Evolutionary conservation across 345 rosid species (phyloP).

Genomic region (Salix exigua): DNA sequence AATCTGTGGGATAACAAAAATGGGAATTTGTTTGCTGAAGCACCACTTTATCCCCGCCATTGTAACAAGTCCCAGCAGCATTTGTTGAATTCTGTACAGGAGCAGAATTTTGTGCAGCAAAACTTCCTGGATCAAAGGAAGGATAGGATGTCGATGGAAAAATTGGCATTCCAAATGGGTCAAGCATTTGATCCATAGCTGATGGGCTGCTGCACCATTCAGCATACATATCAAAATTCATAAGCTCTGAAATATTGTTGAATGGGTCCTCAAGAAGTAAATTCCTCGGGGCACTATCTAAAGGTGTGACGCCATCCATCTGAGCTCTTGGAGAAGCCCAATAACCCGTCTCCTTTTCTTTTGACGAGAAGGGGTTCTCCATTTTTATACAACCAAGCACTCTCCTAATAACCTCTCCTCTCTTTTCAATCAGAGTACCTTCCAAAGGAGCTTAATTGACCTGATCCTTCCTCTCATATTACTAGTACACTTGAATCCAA

Average conservation of each 20-base stretch:
- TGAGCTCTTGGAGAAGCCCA: constrained; percentile 44
- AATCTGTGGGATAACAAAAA: constrained; percentile 23
- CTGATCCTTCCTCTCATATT: neutral
- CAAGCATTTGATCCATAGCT: constrained; percentile 42
- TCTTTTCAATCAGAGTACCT: neutral
- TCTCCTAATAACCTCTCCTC: neutral
- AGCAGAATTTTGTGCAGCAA: constrained; percentile 30
- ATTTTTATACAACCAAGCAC: constrained; percentile 24
- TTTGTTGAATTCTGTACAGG: constrained; percentile 22
- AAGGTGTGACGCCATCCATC: constrained; percentile 30
- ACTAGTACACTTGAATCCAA: constrained; percentile 1
- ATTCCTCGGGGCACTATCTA: constrained; percentile 29
- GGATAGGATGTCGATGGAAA: constrained; percentile 38
- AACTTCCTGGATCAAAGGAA: constrained; percentile 33
- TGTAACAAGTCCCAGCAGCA: constrained; percentile 34
- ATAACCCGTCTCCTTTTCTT: constrained; percentile 47
- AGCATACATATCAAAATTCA: constrained; percentile 60
- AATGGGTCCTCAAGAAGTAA: constrained; percentile 44
- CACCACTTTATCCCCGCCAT: constrained; percentile 37
- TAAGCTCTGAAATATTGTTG: constrained; percentile 44
- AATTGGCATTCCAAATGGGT: constrained; percentile 40
- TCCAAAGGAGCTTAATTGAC: neutral
- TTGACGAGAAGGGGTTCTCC: constrained; percentile 56
- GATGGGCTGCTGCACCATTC: constrained; percentile 63
- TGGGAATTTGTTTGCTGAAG: constrained; percentile 32